Base-by-base conservation (phyloP, 129 eudicot species). In the Centaurea solstitialis region DNA sequence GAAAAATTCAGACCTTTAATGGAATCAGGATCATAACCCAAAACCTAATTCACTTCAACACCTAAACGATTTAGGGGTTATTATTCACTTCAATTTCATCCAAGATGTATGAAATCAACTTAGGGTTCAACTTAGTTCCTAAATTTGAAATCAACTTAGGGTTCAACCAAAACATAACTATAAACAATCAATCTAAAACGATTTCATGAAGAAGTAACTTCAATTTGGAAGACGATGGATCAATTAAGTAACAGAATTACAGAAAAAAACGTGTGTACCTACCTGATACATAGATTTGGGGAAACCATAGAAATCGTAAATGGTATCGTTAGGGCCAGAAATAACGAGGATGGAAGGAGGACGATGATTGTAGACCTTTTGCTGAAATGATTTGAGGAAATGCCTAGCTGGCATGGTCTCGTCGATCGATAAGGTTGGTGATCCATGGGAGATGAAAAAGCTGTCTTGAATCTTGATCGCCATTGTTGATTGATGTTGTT, bases 391-490 rank as follows among this genome's bases (percentile, higher is more conserved):
- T 68, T 90, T 76, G 45, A 94, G 77, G 87, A 94, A 94, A 62
- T 78, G 84, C 1, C 94, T 82, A 6, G 97, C 97, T 2, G 93
- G 91, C 78, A 90, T 78, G 7, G 96, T 75, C 12, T 94, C 94
- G 71, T 94, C 97, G 9, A 90, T 86, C 4, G 96, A 87, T 76
- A 94, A 83, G 24, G 87, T 92, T 0, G 98, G 98, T 1, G 97
- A 88, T 76, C 98, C 98, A 64, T 94, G 98, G 4, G 98, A 94
- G 35, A 94, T 94, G 91, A 68, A 94, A 79, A 82, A 94, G 0
- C 94, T 89, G 23, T 94, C 91, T 12, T 76, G 82, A 33, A 89
- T 75, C 66, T 85, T 77, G 73, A 72, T 43, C n/a, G 24, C 38
- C 78, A 7, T 73, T 64, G 68, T 73, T 64, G 68, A 13, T 50